Evolutionary conservation across 2,329 filamentous ascomycete species (phyloP).

Genomic region (Paecilomyces dactylethromorphus): DNA sequence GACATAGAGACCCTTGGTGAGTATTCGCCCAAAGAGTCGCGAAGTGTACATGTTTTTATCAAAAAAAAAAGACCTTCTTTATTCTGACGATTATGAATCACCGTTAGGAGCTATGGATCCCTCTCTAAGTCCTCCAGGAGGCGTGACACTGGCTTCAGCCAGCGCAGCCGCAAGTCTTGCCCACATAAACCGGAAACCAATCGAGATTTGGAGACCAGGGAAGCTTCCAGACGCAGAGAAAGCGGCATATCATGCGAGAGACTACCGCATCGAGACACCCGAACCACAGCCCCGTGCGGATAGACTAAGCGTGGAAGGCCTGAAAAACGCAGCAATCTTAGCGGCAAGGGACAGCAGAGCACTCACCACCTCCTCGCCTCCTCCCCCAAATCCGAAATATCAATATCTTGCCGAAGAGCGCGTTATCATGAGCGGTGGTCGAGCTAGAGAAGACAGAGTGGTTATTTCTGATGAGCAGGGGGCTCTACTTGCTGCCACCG

Average conservation of each 20-base stretch:
- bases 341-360: conserved; percentile 39
- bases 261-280: conserved; percentile 41
- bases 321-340: conserved; percentile 66
- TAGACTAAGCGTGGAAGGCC: conserved; percentile 57
- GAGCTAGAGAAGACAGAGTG: conserved; percentile 28
- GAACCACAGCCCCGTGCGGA: conserved; percentile 29
- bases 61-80: background rate
- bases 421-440: conserved; percentile 41
- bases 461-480: conserved; percentile 51
- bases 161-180: conserved; percentile 69
- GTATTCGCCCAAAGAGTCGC: background rate
- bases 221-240: conserved; percentile 54
- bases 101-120: background rate
- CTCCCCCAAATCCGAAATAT: conserved; percentile 4
- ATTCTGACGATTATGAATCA: background rate
- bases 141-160: conserved; percentile 53
- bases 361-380: conserved; percentile 1
- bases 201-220: conserved; percentile 61
- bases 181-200: conserved; percentile 57
- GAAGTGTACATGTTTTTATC: background rate
- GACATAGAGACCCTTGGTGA: background rate
- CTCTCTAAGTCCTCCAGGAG: conserved; percentile 42
- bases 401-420: conserved; percentile 52
- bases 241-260: conserved; percentile 53
- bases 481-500: conserved; percentile 69